phyloP scores from a whole-genome alignment of 2,329 filamentous ascomycete genomes.

The Fusarium globosum region DNA sequence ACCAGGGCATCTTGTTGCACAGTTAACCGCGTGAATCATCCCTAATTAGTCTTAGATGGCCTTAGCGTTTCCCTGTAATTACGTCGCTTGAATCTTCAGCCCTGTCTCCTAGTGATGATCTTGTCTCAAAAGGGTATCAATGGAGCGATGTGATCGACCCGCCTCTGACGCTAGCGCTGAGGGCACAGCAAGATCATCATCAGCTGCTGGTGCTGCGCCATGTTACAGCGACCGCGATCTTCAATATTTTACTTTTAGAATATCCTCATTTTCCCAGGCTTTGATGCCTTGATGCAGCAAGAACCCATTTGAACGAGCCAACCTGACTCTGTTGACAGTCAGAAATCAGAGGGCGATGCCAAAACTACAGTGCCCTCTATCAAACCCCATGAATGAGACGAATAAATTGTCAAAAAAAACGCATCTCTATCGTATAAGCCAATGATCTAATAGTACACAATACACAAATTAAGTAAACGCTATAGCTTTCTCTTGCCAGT shows the following conservation, averaged over 20 bases:
- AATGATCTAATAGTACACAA: not conserved
- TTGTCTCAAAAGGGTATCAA: not conserved
- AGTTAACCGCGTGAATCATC: not conserved
- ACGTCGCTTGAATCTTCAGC: not conserved
- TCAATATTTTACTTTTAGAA: not conserved
- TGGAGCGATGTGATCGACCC: slow-evolving; percentile 1
- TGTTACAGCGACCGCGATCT: not conserved
- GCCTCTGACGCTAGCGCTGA: not conserved
- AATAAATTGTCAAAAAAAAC: not conserved
- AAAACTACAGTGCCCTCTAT: not conserved
- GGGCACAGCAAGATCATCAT: not conserved
- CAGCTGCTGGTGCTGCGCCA: not conserved
- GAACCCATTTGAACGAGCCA: not conserved
- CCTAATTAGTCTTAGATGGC: not conserved
- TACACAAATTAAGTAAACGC: not conserved
- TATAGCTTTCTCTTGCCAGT: slow-evolving; percentile 21
- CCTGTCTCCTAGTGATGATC: not conserved
- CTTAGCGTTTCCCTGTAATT: not conserved
- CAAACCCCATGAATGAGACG: not conserved
- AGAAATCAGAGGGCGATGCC: not conserved
- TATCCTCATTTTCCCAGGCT: not conserved
- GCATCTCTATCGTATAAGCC: not conserved
- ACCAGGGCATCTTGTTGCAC: not conserved
- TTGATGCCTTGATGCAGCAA: no score
- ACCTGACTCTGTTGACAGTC: no score